Base-by-base conservation (phyloP, 1,139 yeast genomes). In the Suhomyces taliae region DNA sequence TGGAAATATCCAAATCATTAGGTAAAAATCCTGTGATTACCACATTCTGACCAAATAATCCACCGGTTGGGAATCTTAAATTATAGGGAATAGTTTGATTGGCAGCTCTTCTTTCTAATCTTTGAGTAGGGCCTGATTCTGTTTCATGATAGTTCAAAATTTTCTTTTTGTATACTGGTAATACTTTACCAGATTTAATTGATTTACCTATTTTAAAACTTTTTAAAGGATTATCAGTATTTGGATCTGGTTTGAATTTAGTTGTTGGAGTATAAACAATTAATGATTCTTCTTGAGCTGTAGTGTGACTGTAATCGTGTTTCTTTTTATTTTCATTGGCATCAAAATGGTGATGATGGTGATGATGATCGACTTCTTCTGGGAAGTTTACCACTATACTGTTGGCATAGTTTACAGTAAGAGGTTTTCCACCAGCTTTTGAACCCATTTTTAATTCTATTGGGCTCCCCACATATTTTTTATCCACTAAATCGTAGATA, bases 11-110 rank as follows among this genome's bases (percentile, higher is more conserved):
- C 49, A 69, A 72, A 46, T 82, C 85, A 26, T 67, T 64, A 27
- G 80, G 76, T 36, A 78, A 61, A 48, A 78, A 82, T 0, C 93
- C 93, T 1, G 81, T 72, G 2, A 84, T 68, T 7, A 85, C 78
- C 14, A 85, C 59, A 55, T 82, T 83, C 48, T 82, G 82, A 7
- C 90, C 90, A 59, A 84, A 85, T 8, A 75, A 59, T 2, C 83
- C 87, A 27, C 85, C 82, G 0, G 81, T 74, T 6, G 89, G 87
- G 53, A 70, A 78, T 33, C 70, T 62, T 41, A 85, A 63, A 42
- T 74, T 74, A 46, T 61, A 67, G 2, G 80, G 80, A 19, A 69
- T 55, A 2, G 65, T 60, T 37, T 58, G 60, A 6, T 46, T 50
- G 5, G 49, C 39, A 4, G 52, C 38, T 29, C 44, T 38, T 6